phyloP scores from a whole-genome alignment of 1,284 basidiomycete species.

The Kalmanozyma brasiliensis region DNA sequence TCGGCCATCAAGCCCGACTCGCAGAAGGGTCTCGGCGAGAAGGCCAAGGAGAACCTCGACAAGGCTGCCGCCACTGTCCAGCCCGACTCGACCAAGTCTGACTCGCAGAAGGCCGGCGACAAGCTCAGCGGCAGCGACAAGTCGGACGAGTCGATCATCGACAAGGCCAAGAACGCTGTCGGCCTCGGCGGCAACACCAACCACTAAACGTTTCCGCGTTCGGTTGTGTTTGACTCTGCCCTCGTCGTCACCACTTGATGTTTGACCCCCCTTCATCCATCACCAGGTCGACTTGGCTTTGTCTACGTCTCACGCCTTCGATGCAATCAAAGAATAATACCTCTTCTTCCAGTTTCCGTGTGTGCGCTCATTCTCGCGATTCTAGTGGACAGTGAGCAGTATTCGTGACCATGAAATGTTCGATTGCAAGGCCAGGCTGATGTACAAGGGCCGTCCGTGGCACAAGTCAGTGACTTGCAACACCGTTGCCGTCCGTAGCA shows the following conservation, averaged over 20 bases:
- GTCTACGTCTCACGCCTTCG: no score
- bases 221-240: no score
- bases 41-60: conserved; percentile 58
- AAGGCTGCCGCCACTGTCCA: conserved; percentile 65
- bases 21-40: conserved; percentile 48
- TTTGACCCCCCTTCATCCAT: no score
- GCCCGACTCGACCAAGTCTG: conserved; percentile 68
- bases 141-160: conserved; percentile 50
- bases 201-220: no score
- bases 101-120: conserved; percentile 71
- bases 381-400: no score
- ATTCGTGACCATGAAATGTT: no score
- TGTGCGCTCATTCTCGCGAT: no score
- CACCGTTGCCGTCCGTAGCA: conserved; percentile 5
- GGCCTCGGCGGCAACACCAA: conserved; percentile 46
- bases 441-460: no score
- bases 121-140: conserved; percentile 69
- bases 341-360: background rate
- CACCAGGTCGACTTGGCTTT: no score
- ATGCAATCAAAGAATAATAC: conserved; percentile 26
- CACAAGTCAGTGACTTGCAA: background rate
- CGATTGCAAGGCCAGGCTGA: no score
- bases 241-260: no score
- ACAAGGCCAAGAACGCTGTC: conserved; percentile 58
- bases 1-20: conserved; percentile 58